Percentiles rank a stretch among this genome's conserved stretches.
phyloP scores from a whole-genome alignment of 192 early-diverging fungal species.

The Backusella parvicylindrica region DNA sequence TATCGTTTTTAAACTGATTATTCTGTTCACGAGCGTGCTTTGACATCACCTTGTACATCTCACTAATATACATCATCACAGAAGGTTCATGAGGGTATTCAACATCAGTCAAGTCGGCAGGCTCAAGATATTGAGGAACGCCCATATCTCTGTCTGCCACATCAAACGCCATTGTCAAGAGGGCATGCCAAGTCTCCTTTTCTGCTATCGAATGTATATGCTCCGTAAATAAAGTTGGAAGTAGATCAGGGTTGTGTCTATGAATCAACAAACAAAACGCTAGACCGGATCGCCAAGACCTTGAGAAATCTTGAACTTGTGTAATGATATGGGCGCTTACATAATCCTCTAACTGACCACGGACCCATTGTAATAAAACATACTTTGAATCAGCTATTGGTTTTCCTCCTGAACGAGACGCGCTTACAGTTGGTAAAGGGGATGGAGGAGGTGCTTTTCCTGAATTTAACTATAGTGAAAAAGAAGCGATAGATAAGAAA shows the following conservation, averaged over 20 bases:
- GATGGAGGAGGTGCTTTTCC: neutral
- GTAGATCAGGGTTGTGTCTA: slow-evolving; percentile 5
- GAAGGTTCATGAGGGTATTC: slow-evolving; percentile 54
- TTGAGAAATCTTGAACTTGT: slow-evolving; percentile 46
- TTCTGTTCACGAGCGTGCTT: neutral
- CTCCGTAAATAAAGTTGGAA: slow-evolving; percentile 7
- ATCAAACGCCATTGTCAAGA: slow-evolving; percentile 40
- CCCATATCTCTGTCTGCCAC: slow-evolving; percentile 36
- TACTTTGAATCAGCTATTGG: slow-evolving; percentile 39
- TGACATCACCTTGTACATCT: slow-evolving; percentile 49
- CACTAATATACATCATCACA: slow-evolving; percentile 50
- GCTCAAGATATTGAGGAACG: slow-evolving; percentile 40
- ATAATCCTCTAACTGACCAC: slow-evolving; percentile 45
- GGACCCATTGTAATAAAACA: slow-evolving; percentile 49
- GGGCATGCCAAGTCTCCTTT: slow-evolving; percentile 33
- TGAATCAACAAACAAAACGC: slow-evolving; percentile 50
- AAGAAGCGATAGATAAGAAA: neutral
- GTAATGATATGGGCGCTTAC: slow-evolving; percentile 37
- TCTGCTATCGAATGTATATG: slow-evolving; percentile 28
- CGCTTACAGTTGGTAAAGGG: slow-evolving; percentile 3
- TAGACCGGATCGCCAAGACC: slow-evolving; percentile 48
- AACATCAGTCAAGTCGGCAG: slow-evolving; percentile 40
- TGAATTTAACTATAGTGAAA: neutral
- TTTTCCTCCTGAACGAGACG: slow-evolving; percentile 1
- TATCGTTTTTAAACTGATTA: slow-evolving; percentile 5